Percentiles rank a stretch among this genome's conserved stretches.
Evolutionary conservation across 805 yeast species (phyloP).

Genomic region (Candida pseudofarinosa): DNA sequence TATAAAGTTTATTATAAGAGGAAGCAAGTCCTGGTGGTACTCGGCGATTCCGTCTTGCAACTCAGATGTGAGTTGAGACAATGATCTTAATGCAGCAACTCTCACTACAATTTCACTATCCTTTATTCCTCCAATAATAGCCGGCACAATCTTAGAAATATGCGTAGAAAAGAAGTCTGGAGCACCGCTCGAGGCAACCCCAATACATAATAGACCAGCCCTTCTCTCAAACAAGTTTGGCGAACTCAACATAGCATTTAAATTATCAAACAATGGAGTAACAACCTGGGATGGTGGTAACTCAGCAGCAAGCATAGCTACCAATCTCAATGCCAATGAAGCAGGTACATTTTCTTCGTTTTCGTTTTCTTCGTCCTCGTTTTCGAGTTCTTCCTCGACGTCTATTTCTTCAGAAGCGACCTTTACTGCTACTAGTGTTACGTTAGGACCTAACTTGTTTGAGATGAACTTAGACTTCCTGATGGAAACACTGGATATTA

Average conservation of each 20-base stretch:
- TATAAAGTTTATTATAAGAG: conserved; percentile 80
- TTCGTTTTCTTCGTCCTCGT: conserved; percentile 86
- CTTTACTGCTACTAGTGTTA: conserved; percentile 68
- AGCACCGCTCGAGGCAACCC: conserved; percentile 85
- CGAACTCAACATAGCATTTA: conserved; percentile 49
- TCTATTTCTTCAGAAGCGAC: conserved; percentile 76
- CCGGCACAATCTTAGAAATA: conserved; percentile 66
- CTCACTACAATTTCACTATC: conserved; percentile 72
- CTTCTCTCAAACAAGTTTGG: conserved; percentile 77
- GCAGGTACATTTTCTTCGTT: conserved; percentile 86
- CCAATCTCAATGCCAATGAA: conserved; percentile 71
- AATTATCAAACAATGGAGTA: conserved; percentile 65
- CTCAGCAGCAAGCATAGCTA: conserved; percentile 74
- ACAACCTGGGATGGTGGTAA: conserved; percentile 93
- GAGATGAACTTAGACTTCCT: conserved; percentile 77
- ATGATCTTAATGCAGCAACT: conserved; percentile 80
- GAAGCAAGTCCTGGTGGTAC: conserved; percentile 77
- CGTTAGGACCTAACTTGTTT: conserved; percentile 78
- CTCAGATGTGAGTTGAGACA: conserved; percentile 75
- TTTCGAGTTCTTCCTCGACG: conserved; percentile 70
- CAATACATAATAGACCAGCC: conserved; percentile 78
- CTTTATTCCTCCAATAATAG: conserved; percentile 70
- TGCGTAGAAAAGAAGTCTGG: conserved; percentile 87
- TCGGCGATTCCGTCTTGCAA: conserved; percentile 82
- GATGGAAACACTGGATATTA: conserved; percentile 72